A percentile compares a stretch with the other conserved stretches of the same genome.
These are phyloP conservation scores for Magnusiomyces clavatus DNA, from an alignment of 1,139 yeast genomes.

Conservation along the genomic window DNA sequence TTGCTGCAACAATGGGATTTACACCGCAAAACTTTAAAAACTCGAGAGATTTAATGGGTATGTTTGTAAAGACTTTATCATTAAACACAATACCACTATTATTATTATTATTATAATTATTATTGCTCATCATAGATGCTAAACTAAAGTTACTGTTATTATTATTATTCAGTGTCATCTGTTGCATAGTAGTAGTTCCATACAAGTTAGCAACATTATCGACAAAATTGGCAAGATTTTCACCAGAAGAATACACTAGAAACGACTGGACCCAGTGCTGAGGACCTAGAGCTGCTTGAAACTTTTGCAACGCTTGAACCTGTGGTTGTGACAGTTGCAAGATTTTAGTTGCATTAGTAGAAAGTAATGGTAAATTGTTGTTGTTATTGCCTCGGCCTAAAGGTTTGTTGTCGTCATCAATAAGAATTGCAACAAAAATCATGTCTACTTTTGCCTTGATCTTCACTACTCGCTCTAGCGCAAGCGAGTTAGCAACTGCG, in stretches of 20 bases:
- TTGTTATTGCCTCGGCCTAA: too few relatives aligned
- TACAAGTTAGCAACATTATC: constrained; percentile 6
- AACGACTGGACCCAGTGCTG: constrained; percentile 13
- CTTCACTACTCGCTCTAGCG: constrained; percentile 4
- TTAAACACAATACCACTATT: background rate
- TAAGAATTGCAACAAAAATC: constrained; percentile 6
- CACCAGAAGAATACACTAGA: constrained; percentile 3
- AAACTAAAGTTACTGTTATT: background rate
- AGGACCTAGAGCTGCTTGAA: constrained; percentile 9
- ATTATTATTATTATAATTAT: background rate
- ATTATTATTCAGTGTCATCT: background rate
- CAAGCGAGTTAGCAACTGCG: background rate
- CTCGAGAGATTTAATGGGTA: constrained; percentile 7
- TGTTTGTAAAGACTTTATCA: constrained; percentile 3
- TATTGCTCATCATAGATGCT: background rate
- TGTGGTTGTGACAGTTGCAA: constrained; percentile 3
- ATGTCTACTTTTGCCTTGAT: constrained; percentile 9
- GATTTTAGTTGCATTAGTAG: background rate
- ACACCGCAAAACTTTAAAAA: constrained; percentile 12
- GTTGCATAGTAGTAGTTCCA: background rate
- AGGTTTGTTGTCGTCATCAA: constrained; percentile 1
- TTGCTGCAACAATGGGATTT: constrained; percentile 11
- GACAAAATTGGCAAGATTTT: constrained; percentile 3
- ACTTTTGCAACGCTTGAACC: constrained; percentile 1
- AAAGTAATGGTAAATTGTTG: too few relatives aligned